Conservation (phyloP, 352 stramenopile genomes). For the Phytophthora tentaculata region DNA sequence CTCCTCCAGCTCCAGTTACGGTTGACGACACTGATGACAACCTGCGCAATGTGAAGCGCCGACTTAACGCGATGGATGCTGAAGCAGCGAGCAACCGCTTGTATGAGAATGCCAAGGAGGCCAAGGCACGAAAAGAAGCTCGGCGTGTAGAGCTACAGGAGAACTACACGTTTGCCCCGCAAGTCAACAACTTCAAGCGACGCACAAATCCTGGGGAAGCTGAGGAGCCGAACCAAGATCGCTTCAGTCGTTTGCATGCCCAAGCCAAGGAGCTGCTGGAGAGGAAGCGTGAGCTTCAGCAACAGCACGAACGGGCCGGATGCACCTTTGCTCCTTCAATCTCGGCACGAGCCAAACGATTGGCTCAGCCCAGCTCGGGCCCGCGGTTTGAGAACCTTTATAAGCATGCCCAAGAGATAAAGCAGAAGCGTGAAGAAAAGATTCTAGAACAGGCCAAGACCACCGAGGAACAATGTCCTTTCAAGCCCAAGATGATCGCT, state of each 20-base stretch:
- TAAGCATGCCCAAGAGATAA: conserved; percentile 65
- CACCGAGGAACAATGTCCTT: conserved; percentile 69
- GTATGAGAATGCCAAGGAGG: conserved; percentile 67
- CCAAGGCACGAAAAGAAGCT: conserved; percentile 61
- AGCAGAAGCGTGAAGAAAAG: conserved; percentile 76
- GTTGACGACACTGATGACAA: conserved; percentile 10
- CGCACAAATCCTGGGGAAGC: conserved; percentile 34
- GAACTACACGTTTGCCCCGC: conserved; percentile 61
- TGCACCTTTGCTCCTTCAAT: conserved; percentile 78
- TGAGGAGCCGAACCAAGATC: conserved; percentile 42
- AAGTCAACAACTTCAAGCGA: conserved; percentile 68
- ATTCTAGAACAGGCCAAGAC: conserved; percentile 60
- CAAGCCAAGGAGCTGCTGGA: conserved; percentile 58
- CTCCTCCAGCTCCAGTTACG: conserved; percentile 3
- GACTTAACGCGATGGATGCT: conserved; percentile 55
- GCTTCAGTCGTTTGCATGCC: conserved; percentile 59
- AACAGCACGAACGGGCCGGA: conserved; percentile 54
- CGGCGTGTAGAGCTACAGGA: conserved; percentile 58
- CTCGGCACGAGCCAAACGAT: conserved; percentile 63
- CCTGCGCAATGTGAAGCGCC: conserved; percentile 52
- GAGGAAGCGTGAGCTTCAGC: conserved; percentile 63
- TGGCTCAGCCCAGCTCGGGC: conserved; percentile 41
- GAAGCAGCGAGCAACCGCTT: conserved; percentile 65
- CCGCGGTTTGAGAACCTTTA: conserved; percentile 83
- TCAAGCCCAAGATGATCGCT: conserved; percentile 79